Evolutionary conservation across 2,329 filamentous ascomycete genomes (phyloP), one percentile per base, ranked within the genome.

Genomic region (Arthroderma uncinatum): DNA sequence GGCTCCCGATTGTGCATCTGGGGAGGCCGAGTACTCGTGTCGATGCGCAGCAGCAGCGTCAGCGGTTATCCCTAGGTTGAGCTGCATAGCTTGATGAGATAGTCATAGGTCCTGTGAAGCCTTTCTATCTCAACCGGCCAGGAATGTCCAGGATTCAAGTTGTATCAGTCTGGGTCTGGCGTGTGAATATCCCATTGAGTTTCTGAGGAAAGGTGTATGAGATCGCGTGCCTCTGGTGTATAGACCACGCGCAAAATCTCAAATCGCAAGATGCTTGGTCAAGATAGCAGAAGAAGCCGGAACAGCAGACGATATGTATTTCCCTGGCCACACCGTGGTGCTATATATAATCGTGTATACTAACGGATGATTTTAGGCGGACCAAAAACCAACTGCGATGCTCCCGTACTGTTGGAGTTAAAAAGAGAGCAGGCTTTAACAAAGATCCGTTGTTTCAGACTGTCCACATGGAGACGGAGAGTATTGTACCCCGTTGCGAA

Each of bases 41-140:
- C 66, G 60, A 63, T 74, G 73, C 33, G 70, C 70, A 59, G 73
- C 72, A 63, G 72, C 72, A 60, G 70, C 72, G 64, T 74, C 70
- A 62, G 73, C 73, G 62, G 73, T 70, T 62, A 73, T 63, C 56
- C 72, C 73, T 61, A 74, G 66, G 62, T 72, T 60, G 53, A 60
- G 55, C 30, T 55, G 39, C 58, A 60, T 60, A 12, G 34, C 56
- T 50, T 30, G 8, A 33, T 25, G 14, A 3, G 44, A 50, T 7
- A 33, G 14, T 28, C 14, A 50, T 33, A 33, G 8, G 44, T 12
- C 8, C 25, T 44, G n/a, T n/a, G n/a, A n/a, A n/a, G n/a, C 25
- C 19, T 28, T 21, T 2, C 19, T 25, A 14, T 7, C 8, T 44
- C 5, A 21, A 14, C 40, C 21, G 40, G 10, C 21, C 21, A 44